Evolutionary conservation across 2,329 filamentous ascomycete species (phyloP), one percentile per base, ranked within the genome.

Genomic region (Claviceps pazoutovae): DNA sequence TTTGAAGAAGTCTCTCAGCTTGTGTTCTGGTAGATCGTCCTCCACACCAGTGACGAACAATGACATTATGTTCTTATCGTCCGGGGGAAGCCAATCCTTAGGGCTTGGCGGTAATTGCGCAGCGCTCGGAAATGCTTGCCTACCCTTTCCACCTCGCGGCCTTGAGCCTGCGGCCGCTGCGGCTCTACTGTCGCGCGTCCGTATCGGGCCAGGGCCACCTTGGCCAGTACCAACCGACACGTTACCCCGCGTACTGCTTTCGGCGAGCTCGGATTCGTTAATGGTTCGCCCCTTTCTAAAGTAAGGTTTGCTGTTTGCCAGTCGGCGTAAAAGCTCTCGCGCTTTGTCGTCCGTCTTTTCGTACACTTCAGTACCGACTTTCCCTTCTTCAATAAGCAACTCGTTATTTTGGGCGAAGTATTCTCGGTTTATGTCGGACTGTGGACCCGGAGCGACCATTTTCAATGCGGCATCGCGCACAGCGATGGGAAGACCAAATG

Each of bases 331-430:
- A 13, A 98, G 71, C 59, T 98, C 93, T 53, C 91, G 79, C 2
- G 90, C 93, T 69, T 97, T 97, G 64, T 97, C 91, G 61, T 98
- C 93, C 1, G 91, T 93, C 75, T 96, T 95, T 56, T 95, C 89
- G 64, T 96, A 97, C 58, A 87, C 89, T 64, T 97, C 93, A 8
- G 88, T 75, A 16, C 83, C 85, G 6, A 84, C 87, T 56, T 86
- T 77, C 2, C 93, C 93, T 59, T 97, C 90, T 63, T 97, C 90
- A 48, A 98, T 89, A 55, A 94, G 88, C 62, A 84, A 86, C 71
- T 97, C 91, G 68, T 97, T 90, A 64, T 97, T 93, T 66, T 98
- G 93, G 14, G 93, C 93, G 67, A 95, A 98, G 69, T 93, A 98
- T 69, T 98, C 90, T 59, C 93, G 76, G 71, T 98, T 98, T 67